Evolutionary conservation across 2,329 filamentous ascomycete genomes (phyloP), one percentile per base, ranked within the genome.

Genomic region (Ophiostoma piceae): DNA sequence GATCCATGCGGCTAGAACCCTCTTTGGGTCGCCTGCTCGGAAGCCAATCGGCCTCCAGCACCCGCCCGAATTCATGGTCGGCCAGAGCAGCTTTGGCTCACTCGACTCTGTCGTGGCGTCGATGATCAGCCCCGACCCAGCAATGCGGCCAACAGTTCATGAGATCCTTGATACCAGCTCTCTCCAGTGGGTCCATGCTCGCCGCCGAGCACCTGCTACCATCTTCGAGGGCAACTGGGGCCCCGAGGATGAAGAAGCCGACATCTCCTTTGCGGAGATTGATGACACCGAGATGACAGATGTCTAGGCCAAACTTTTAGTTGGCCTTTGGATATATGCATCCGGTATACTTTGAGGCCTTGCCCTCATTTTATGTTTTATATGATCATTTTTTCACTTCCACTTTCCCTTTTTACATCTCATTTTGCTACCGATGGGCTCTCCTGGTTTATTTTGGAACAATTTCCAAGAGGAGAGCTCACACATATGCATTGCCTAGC

Each of bases 151-250:
- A 4, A 86, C 85, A 1, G 86, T 92, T 32, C 84, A 90, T 68
- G 86, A 96, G 73, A 81, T 99, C 12, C 85, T 97, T 66, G 81
- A 85, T 65, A 85, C 89, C 1, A 87, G 89, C 67, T 92, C 92
- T 32, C 85, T 97, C 68, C 85, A 85, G 72, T 99, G 95, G 91
- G 90, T 96, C 41, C 86, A 88, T 69, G 81, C 83, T 67, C 88
- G 93, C 72, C 88, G 93, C 69, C 88, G 90, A 69, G 92, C 93
- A 12, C 92, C 93, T 64, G 95, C 95, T n/a, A 97, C 93, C 0
- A 89, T 99, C 68, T 99, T 91, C 75, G 95, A 99, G 80, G 95
- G 95, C 73, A 95, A 92, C 77, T 99, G 94, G 91, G 95, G 95
- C 3, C 94, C 94, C 41, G 89, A 82, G 68, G 79, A 83, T 11